Evolutionary conservation across 2,329 filamentous ascomycete genomes (phyloP).

Genomic region (Coniochaeta sp.): DNA sequence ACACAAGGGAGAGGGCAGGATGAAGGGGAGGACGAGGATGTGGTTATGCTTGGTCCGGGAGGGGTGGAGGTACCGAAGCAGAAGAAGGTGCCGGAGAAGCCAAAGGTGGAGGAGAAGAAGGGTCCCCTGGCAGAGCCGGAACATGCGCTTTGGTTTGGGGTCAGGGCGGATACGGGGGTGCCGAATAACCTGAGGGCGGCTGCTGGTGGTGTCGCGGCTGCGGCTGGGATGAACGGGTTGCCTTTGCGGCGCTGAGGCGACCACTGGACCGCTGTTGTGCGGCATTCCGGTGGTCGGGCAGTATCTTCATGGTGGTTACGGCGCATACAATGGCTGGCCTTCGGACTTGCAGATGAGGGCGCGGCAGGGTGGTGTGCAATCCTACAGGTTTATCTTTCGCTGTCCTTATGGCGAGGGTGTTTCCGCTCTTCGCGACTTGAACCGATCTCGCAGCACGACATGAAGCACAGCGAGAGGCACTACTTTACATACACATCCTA

Average conservation of each 20-base stretch:
- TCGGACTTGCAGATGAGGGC: too few relatives aligned
- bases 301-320: too few relatives aligned
- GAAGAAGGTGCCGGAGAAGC: not conserved
- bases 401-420: too few relatives aligned
- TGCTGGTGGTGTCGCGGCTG: constrained; percentile 9
- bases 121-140: too few relatives aligned
- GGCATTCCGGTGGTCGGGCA: too few relatives aligned
- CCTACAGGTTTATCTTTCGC: too few relatives aligned
- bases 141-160: constrained; percentile 38
- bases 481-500: too few relatives aligned
- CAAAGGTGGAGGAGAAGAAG: constrained; percentile 29
- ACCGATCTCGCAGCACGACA: too few relatives aligned
- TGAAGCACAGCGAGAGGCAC: too few relatives aligned
- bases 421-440: too few relatives aligned
- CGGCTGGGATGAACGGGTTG: constrained; percentile 1
- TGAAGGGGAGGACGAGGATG: constrained; percentile 19
- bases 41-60: constrained; percentile 7
- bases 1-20: constrained; percentile 22
- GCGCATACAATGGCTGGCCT: too few relatives aligned
- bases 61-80: constrained; percentile 17
- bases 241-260: constrained; percentile 6
- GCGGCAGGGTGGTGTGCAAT: too few relatives aligned
- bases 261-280: not conserved
- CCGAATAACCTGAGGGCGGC: constrained; percentile 35
- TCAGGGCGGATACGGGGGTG: constrained; percentile 36